Base-by-base conservation (phyloP, 2,329 filamentous ascomycete genomes). In the Aspergillus sp. region DNA sequence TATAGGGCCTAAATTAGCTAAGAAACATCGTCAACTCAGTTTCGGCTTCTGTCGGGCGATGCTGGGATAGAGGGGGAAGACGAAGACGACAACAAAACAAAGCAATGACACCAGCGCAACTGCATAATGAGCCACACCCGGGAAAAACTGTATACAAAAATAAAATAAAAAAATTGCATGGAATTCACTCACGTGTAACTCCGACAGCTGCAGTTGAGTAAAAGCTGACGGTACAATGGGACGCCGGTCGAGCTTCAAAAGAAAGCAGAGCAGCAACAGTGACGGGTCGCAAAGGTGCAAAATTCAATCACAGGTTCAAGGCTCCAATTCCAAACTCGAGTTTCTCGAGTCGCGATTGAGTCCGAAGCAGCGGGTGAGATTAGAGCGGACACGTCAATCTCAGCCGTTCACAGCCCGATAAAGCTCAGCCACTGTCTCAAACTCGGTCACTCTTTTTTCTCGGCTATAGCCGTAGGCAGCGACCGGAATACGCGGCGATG, bases 391-490 rank as follows among this genome's bases (percentile, higher is more conserved):
- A 41, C 52, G 52, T 48, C 52, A 48, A 55, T 48, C 15, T 54
- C 52, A 47, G 43, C 43, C 44, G 33, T 55, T 41, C 35, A 55
- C 52, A 55, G 33, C 40, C 46, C 46, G 54, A 45, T 35, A 11
- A 37, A 56, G 59, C 56, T 49, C 46, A 61, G 59, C 57, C 53
- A 57, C 62, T 45, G 44, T 39, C 47, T 53, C 49, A 55, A 55
- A 58, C 44, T 25, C 50, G 41, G n/a, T 56, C 37, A 27, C 50
- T n/a, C n/a, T 45, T 25, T 19, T 23, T 23, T 31, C 9, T 31
- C 35, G 39, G 56, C 55, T 52, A 54, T 55, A 54, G 43, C 25
- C 52, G 62, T 58, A 65, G 54, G 31, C 35, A 33, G 25, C 15
- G 55, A 35, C 14, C 43, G 52, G 52, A 23, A 40, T 35, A 47